Evolutionary conservation across 257 asterid genomes (phyloP).

Genomic region (Salvia rosmarinus): DNA sequence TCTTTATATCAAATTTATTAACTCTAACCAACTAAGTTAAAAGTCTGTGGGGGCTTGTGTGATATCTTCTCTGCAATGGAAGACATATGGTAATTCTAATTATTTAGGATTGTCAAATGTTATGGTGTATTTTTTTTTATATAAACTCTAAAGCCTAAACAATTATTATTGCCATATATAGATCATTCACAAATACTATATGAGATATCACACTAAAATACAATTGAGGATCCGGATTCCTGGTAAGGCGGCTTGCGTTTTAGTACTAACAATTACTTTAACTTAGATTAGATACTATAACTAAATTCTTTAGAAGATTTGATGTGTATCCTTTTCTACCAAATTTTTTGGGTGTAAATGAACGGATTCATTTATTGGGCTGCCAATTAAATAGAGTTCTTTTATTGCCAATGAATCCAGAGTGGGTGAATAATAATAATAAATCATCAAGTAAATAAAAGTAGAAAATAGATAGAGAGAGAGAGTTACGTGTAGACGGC

Average conservation of each 20-base stretch:
- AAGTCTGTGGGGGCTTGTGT: too few species aligned
- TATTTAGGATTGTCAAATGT: too few species aligned
- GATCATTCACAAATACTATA: too few species aligned
- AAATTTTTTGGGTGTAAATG: conserved; percentile 3
- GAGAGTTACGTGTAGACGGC: conserved; percentile 32
- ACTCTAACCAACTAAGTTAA: too few species aligned
- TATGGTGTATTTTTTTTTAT: too few species aligned
- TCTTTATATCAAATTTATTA: too few species aligned
- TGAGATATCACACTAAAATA: too few species aligned
- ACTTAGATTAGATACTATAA: conserved; percentile 25
- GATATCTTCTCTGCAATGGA: too few species aligned
- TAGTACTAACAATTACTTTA: conserved; percentile 1
- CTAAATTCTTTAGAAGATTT: conserved; percentile 15
- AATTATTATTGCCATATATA: too few species aligned
- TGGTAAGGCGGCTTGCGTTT: conserved; percentile 39
- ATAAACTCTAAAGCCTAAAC: too few species aligned
- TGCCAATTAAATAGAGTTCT: conserved; percentile 1
- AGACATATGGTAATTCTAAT: too few species aligned
- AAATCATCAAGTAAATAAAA: not conserved
- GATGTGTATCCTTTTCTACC: conserved; percentile 29
- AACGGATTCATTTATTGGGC: not conserved
- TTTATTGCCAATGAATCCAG: conserved; percentile 1
- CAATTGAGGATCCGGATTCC: too few species aligned
- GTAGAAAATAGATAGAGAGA: not conserved
- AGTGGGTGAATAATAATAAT: conserved; percentile 20